Evolutionary conservation across 2,329 filamentous ascomycete genomes (phyloP), one percentile per base, ranked within the genome.

Genomic region (Clathrospora elynae): DNA sequence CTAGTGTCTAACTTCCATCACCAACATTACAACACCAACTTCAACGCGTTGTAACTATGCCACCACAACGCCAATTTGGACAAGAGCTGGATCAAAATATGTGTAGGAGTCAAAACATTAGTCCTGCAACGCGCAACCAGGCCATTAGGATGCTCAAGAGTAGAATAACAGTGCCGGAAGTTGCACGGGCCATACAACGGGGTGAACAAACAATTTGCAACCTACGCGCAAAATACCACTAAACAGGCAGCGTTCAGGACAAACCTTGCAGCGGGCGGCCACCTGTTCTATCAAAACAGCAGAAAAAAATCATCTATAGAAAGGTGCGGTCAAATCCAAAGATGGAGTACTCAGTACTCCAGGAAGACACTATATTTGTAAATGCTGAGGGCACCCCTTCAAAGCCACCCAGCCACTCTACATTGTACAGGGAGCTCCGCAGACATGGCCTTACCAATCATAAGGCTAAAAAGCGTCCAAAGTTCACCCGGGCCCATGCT

Each of bases 341-440:
- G 24, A 47, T 51, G 22, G 16, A 40, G 22, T 51, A 51, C 23
- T 7, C 16, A 31, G 29, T 37, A 2, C 48, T 51, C 7, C 11
- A 18, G 6, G 11, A 41, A 32, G 36, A 19, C 6, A 25, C 18
- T 3, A 6, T 10, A 14, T 11, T 37, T 8, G 16, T 33, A 7
- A 7, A 30, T n/a, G 17, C 19, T 16, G 26, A 47, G 31, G 13
- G 38, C 17, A 42, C 44, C 24, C 28, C 30, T 28, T 17, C 9
- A 6, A 33, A 30, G 17, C 18, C 24, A 22, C 29, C 34, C 22
- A 38, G 32, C 22, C 14, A 9, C 37, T 33, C 18, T 5, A 51
- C 32, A 35, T 20, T 45, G 2, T 43, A 40, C 18, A n/a, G n/a
- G n/a, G n/a, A n/a, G n/a, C n/a, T n/a, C n/a, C n/a, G n/a, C n/a